A percentile compares a stretch with the other conserved stretches of the same genome.
Conservation (phyloP, 257 asterid species). For the Ajuga chamaepitys region DNA sequence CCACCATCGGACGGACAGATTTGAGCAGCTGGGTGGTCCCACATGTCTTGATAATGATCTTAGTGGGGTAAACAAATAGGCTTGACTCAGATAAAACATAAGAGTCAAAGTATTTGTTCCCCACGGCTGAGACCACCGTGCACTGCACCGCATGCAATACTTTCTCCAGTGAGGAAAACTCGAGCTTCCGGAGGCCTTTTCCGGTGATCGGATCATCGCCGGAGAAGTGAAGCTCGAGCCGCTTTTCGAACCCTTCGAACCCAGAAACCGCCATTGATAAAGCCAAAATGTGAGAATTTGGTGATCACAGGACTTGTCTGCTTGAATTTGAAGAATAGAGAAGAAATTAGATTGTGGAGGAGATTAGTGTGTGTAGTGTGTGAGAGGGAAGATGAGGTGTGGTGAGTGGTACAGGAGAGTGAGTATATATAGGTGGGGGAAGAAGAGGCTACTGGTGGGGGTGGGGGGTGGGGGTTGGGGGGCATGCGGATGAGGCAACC, state of each 20-base stretch:
- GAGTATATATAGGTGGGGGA: conserved; percentile 38
- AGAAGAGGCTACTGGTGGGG: not conserved
- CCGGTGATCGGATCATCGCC: conserved; percentile 54
- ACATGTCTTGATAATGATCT: conserved; percentile 89
- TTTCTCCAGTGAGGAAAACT: conserved; percentile 47
- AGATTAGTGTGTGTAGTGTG: not conserved
- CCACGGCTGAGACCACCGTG: conserved; percentile 88
- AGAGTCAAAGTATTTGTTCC: conserved; percentile 65
- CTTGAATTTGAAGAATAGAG: not conserved
- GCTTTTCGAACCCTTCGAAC: conserved; percentile 91
- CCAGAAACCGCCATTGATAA: conserved; percentile 77
- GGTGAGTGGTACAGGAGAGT: conserved; percentile 52
- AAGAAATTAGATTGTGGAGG: not conserved
- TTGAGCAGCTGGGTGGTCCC: conserved; percentile 86
- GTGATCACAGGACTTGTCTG: not conserved
- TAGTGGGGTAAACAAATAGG: conserved; percentile 77
- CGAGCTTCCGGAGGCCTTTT: conserved; percentile 61
- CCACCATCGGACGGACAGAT: conserved; percentile 59
- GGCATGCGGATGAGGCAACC: conserved; percentile 79
- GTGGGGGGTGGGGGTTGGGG: conserved; percentile 1
- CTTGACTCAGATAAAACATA: conserved; percentile 83
- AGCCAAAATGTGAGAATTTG: not conserved
- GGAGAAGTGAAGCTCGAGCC: conserved; percentile 79
- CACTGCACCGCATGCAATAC: conserved; percentile 84
- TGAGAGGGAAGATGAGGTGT: conserved; percentile 34